A percentile compares a stretch with the other conserved stretches of the same genome.
Conservation (phyloP, 2,329 filamentous ascomycete species). For the Dichotomopilus funicola region DNA sequence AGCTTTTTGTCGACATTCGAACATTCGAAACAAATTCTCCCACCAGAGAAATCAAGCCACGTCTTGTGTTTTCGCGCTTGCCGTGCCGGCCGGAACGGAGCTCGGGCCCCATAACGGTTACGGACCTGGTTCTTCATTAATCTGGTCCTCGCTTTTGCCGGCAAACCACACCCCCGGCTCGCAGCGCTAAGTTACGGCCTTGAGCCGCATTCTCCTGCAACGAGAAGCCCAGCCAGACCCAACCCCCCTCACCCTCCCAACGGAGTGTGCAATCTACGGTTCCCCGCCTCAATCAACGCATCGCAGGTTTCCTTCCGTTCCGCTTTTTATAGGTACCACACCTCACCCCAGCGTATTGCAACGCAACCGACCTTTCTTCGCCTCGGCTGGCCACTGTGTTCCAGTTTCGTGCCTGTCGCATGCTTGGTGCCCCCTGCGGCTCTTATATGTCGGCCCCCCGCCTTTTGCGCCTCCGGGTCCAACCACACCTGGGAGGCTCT, state of each 20-base stretch:
- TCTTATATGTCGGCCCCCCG: constrained; percentile 20
- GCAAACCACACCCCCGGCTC: constrained; percentile 15
- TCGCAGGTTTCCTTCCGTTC: constrained; percentile 21
- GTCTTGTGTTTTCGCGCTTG: background rate
- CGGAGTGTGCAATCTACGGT: constrained; percentile 21
- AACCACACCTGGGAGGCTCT: constrained; percentile 16
- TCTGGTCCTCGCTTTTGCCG: constrained; percentile 7
- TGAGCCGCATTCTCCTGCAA: constrained; percentile 23
- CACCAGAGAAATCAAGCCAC: background rate
- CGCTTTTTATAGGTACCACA: constrained; percentile 9
- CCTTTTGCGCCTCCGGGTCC: constrained; percentile 9
- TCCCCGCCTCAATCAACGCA: constrained; percentile 22
- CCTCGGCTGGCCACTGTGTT: constrained; percentile 10
- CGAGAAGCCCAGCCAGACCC: constrained; percentile 10
- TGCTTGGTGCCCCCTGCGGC: constrained; percentile 21
- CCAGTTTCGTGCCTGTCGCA: constrained; percentile 6
- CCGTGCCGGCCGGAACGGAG: background rate
- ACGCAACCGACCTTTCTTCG: constrained; percentile 6
- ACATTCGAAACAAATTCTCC: background rate
- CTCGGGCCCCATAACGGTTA: background rate
- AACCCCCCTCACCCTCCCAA: constrained; percentile 15
- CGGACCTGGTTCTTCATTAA: background rate
- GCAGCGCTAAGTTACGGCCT: constrained; percentile 8
- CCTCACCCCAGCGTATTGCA: constrained; percentile 1
- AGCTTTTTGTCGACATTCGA: constrained; percentile 3